Percentiles rank a stretch among this genome's conserved stretches.
Evolutionary conservation across 164 flowering plant genomes (phyloP).

Genomic region (Liquidambar formosana): DNA sequence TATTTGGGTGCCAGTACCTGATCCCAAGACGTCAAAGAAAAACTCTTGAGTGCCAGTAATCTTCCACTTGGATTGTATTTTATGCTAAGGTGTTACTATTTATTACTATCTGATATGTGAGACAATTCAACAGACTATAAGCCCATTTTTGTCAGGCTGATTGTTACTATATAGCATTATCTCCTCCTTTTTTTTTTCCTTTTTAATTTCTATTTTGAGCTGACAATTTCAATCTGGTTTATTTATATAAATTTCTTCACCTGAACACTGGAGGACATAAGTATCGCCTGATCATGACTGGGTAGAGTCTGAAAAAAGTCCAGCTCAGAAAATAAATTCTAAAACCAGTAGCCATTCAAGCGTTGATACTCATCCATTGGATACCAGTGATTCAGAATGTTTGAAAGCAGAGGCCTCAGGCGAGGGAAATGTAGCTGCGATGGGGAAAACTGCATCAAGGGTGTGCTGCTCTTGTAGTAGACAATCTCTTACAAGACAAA

Average conservation of each 20-base stretch:
- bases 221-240: background rate
- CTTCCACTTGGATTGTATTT: no score
- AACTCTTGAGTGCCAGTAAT: no score
- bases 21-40: no score
- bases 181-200: no score
- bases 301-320: constrained; percentile 32
- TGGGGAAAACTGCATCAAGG: constrained; percentile 5
- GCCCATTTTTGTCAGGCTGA: no score
- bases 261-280: constrained; percentile 29
- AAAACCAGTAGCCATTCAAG: constrained; percentile 26
- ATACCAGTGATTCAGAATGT: constrained; percentile 10
- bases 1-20: no score
- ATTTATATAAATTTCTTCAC: constrained; percentile 1
- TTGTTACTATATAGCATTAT: background rate
- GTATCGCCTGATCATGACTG: constrained; percentile 39
- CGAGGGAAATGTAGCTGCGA: constrained; percentile 12
- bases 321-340: constrained; percentile 34
- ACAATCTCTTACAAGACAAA: constrained; percentile 62
- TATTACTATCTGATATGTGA: no score
- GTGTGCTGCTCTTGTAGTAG: constrained; percentile 70
- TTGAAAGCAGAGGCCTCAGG: constrained; percentile 20
- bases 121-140: no score
- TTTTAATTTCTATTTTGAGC: background rate
- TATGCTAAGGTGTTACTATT: no score
- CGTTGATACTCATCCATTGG: background rate